A percentile compares a stretch with the other conserved stretches of the same genome.
phyloP scores from a whole-genome alignment of 1,139 yeast genomes.

The Arxiozyma telluris region DNA sequence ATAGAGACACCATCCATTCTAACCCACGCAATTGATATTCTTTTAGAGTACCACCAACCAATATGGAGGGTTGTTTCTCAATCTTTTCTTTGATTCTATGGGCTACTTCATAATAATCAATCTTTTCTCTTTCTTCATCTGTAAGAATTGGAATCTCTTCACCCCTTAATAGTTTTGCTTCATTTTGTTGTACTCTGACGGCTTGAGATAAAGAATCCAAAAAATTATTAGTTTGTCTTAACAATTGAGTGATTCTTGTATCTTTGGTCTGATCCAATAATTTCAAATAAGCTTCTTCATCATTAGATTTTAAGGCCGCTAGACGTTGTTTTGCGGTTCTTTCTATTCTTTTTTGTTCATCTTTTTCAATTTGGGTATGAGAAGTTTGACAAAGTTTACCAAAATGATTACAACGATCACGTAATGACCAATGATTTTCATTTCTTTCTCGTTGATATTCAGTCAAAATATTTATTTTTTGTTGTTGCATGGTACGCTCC shows the following conservation, averaged over 20 bases:
- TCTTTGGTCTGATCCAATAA: constrained; percentile 75
- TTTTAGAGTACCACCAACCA: constrained; percentile 82
- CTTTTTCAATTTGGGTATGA: constrained; percentile 63
- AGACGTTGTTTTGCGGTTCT: constrained; percentile 77
- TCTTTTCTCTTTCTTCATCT: constrained; percentile 46
- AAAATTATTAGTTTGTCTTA: constrained; percentile 68
- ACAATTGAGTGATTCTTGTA: constrained; percentile 70
- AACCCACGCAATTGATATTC: constrained; percentile 91
- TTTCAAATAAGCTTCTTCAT: constrained; percentile 77
- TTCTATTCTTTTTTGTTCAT: constrained; percentile 65
- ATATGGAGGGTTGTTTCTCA: constrained; percentile 51
- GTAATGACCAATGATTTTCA: constrained; percentile 17
- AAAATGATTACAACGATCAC: constrained; percentile 29
- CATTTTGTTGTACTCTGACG: constrained; percentile 60
- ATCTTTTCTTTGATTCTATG: constrained; percentile 64
- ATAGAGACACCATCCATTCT: constrained; percentile 97
- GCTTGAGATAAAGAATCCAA: constrained; percentile 71
- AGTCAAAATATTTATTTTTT: constrained; percentile 34
- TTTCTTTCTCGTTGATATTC: constrained; percentile 33
- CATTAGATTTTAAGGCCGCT: constrained; percentile 75
- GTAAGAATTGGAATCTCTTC: constrained; percentile 13
- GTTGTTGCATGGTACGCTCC: constrained; percentile 31
- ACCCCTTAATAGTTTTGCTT: constrained; percentile 25
- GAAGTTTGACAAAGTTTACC: constrained; percentile 41
- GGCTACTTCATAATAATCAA: constrained; percentile 74